These are phyloP conservation scores for Malus fusca DNA, from an alignment of 306 rosid genomes.

Conservation along the genomic window DNA sequence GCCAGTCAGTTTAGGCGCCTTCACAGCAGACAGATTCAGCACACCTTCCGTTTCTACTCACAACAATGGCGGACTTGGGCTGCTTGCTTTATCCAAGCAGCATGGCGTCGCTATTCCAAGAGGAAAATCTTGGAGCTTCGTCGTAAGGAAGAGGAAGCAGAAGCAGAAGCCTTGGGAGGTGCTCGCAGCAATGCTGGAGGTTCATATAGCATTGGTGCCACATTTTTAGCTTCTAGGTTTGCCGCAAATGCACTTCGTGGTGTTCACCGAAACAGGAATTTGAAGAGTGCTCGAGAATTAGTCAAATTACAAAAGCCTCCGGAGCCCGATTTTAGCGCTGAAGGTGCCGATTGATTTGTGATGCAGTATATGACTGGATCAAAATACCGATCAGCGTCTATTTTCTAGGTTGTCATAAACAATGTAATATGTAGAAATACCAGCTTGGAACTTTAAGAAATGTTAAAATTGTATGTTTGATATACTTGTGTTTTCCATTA, in stretches of 20 bases:
- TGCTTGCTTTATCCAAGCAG: constrained; percentile 98
- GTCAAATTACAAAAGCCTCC: constrained; percentile 93
- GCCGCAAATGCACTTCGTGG: constrained; percentile 94
- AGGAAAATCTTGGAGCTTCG: constrained; percentile 77
- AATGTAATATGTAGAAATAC: constrained; percentile 22
- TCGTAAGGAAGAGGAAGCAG: constrained; percentile 67
- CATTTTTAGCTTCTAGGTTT: constrained; percentile 79
- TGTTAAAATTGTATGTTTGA: constrained; percentile 1
- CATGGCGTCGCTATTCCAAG: constrained; percentile 91
- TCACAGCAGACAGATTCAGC: constrained; percentile 97
- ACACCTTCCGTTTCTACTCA: constrained; percentile 93
- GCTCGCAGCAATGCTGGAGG: constrained; percentile 21
- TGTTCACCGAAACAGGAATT: constrained; percentile 69
- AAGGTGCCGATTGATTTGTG: constrained; percentile 55
- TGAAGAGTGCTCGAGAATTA: constrained; percentile 77
- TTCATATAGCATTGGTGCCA: constrained; percentile 62
- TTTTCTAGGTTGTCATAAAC: constrained; percentile 23
- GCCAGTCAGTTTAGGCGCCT: constrained; percentile 97
- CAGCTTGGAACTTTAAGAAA: constrained; percentile 9
- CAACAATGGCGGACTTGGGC: constrained; percentile 99
- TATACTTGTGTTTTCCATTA: background rate
- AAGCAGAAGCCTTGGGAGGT: constrained; percentile 41
- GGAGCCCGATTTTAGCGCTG: constrained; percentile 88
- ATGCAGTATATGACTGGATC: constrained; percentile 9
- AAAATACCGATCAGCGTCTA: constrained; percentile 12